Percentiles rank a stretch among this genome's conserved stretches.
Evolutionary conservation across 164 flowering plant genomes (phyloP).

Genomic region (Magnolia changhungtana): DNA sequence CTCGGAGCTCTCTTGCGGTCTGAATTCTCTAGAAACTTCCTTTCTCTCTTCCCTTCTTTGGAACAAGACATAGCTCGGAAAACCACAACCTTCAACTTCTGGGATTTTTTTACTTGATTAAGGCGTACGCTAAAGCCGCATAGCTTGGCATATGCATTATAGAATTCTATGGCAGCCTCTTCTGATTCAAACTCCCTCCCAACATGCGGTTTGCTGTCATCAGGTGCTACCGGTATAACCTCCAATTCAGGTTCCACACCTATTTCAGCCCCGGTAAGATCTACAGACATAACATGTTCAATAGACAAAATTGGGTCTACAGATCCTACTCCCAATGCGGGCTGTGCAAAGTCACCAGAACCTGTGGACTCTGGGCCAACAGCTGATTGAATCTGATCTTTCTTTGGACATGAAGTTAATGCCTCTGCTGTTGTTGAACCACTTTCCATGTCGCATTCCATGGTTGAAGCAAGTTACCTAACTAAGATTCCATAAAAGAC

Average conservation of each 20-base stretch:
- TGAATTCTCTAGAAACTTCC: neutral
- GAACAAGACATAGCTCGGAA: slow-evolving; percentile 1
- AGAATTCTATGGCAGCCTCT: slow-evolving; percentile 1
- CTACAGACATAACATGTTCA: neutral
- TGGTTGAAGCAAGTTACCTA: too few relatives aligned
- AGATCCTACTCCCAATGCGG: neutral
- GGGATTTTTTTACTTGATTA: neutral
- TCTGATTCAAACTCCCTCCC: neutral
- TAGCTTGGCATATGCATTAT: neutral
- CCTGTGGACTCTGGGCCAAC: neutral
- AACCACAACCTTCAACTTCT: neutral
- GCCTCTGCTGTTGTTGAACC: too few relatives aligned
- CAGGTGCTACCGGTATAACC: neutral
- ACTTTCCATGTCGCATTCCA: too few relatives aligned
- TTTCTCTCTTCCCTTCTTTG: neutral
- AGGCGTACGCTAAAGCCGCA: neutral
- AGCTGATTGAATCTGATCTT: neutral
- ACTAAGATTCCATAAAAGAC: too few relatives aligned
- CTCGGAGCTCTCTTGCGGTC: neutral
- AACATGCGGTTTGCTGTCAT: neutral
- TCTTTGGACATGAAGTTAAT: neutral
- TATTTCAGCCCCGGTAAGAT: neutral
- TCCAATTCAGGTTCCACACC: neutral
- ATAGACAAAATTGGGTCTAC: neutral
- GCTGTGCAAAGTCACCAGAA: neutral